Evolutionary conservation across 768 basidiomycete species (phyloP).

Genomic region (Amanita polypyramis): DNA sequence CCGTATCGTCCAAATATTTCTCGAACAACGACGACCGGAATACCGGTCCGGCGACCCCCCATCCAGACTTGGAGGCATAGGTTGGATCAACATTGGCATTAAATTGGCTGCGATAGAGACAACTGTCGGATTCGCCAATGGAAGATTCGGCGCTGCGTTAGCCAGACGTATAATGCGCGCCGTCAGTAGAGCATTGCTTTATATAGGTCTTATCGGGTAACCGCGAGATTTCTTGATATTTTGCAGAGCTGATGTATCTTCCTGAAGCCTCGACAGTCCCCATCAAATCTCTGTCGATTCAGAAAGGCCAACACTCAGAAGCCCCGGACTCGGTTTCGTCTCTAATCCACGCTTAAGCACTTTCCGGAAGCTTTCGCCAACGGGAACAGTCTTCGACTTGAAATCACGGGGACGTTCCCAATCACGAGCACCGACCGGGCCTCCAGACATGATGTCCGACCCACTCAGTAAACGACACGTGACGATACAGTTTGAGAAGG

Average conservation of each 20-base stretch:
- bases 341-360: slow-evolving; percentile 45
- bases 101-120: slow-evolving; percentile 59
- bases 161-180: slow-evolving; percentile 50
- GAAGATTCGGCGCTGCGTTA: slow-evolving; percentile 41
- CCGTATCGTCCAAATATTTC: slow-evolving; percentile 39
- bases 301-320: slow-evolving; percentile 12
- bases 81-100: slow-evolving; percentile 53
- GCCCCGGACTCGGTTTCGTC: slow-evolving; percentile 38
- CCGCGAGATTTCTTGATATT: slow-evolving; percentile 12
- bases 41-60: slow-evolving; percentile 28
- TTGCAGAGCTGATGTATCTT: slow-evolving; percentile 19
- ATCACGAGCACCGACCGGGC: neutral
- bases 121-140: slow-evolving; percentile 47
- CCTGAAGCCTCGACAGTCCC: slow-evolving; percentile 6
- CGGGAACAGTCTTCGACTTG: slow-evolving; percentile 28
- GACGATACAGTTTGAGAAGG: slow-evolving; percentile 34
- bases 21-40: slow-evolving; percentile 45
- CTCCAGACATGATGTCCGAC: slow-evolving; percentile 9
- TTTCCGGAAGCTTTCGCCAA: slow-evolving; percentile 44
- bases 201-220: slow-evolving; percentile 64
- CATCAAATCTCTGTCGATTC: neutral
- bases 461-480: slow-evolving; percentile 27
- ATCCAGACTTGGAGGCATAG: slow-evolving; percentile 48
- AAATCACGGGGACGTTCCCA: slow-evolving; percentile 16
- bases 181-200: slow-evolving; percentile 40